Evolutionary conservation across 192 early-diverging fungal species (phyloP), one percentile per base, ranked within the genome.

Genomic region (Backusella parvicylindrica): DNA sequence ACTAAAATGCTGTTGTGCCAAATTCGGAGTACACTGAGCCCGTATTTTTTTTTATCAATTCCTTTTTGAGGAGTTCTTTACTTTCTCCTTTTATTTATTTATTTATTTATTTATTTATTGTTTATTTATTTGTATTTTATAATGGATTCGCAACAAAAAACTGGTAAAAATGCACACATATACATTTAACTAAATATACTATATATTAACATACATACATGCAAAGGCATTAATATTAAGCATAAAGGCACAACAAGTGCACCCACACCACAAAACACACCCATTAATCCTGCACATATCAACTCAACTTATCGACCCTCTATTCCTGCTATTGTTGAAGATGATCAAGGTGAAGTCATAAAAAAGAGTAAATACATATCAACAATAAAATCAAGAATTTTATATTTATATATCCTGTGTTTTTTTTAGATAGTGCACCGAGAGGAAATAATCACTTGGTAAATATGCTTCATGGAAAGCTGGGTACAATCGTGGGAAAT

Each of bases 401-500:
- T 4, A 47, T 47, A 18, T n/a, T n/a, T 47, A 47, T 47, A n/a
- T 47, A 21, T n/a, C 33, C 33, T 35, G 33, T 35, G 6, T 35
- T 35, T 21, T 47, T 47, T n/a, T 47, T 47, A 47, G 60, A 60
- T 38, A 74, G 77, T 67, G 73, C 77, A 8, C 76, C 83, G 74
- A 80, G 80, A 47, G 73, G 72, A 90, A 92, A 83, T 85, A 90
- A 67, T 84, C 86, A 47, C 86, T 93, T 64, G 43, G 74, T 93
- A 82, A 85, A 81, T 82, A 87, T 93, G 86, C 82, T 92, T 21
- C 91, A 96, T 88, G 89, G 89, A 32, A 89, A 91, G 68, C 88
- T 96, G 50, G 90, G 87, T 70, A 86, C 87, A 47, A 89, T 98
- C 70, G 86, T 97, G 79, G 95, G 95, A 68, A 86, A 92, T 67